phyloP scores from a whole-genome alignment of 163 green algal species.

The Chlamydomonas reinhardtii region DNA sequence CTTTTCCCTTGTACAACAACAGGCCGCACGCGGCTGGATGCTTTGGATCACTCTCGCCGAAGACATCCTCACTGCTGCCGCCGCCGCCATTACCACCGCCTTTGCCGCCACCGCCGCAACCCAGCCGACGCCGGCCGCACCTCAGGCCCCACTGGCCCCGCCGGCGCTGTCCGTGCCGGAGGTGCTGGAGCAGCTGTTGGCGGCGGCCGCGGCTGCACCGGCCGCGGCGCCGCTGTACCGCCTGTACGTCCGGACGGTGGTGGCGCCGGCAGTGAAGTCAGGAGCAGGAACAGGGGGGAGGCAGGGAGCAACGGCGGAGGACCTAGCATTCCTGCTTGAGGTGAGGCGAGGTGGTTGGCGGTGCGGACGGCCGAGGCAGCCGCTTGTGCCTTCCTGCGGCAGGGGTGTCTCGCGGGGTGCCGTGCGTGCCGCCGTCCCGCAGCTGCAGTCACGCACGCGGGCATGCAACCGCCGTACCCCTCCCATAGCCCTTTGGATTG shows the following conservation, averaged over 20 bases:
- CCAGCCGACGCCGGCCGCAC: neutral
- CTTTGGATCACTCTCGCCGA: neutral
- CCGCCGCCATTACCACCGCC: neutral
- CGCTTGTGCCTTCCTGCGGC: no score
- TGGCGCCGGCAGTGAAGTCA: neutral
- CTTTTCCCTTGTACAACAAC: no score
- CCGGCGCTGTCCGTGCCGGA: neutral
- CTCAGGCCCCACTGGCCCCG: neutral
- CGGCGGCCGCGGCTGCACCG: neutral
- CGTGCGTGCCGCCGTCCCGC: no score
- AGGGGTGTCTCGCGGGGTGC: no score
- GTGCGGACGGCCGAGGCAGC: no score
- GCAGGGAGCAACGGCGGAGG: neutral
- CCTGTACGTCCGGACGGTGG: conserved; percentile 9
- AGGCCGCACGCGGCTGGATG: conserved; percentile 24
- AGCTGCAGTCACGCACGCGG: no score
- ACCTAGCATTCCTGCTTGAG: conserved; percentile 8
- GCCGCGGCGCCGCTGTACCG: conserved; percentile 8
- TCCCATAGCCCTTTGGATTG: no score
- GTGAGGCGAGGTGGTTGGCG: neutral
- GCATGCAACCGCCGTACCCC: no score
- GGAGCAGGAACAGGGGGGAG: neutral
- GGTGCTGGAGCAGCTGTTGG: conserved; percentile 1
- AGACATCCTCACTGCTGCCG: neutral
- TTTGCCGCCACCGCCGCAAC: neutral